Evolutionary conservation across 179 eudicot species (phyloP).

Genomic region (Nepenthes alata): DNA sequence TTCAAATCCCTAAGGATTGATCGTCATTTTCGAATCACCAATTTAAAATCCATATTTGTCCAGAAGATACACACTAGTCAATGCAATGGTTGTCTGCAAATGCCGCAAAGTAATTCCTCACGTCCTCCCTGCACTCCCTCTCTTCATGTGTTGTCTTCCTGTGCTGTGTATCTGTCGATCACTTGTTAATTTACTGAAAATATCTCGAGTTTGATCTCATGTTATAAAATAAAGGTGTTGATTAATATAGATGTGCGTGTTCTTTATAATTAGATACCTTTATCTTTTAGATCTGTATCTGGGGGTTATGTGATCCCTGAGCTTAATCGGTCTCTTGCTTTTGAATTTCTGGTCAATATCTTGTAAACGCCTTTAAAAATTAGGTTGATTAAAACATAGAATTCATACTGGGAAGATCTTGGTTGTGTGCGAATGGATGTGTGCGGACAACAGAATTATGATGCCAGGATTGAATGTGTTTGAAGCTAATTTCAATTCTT

Average conservation of each 20-base stretch:
- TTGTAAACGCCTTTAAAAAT: too few relatives aligned
- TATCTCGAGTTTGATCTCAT: background rate
- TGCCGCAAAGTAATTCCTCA: constrained; percentile 73
- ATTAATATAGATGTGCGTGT: too few relatives aligned
- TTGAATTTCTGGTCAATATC: background rate
- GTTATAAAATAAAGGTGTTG: too few relatives aligned
- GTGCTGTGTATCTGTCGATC: background rate
- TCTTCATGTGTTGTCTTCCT: background rate
- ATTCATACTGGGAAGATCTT: too few relatives aligned
- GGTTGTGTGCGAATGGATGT: too few relatives aligned
- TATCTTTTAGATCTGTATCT: constrained; percentile 4
- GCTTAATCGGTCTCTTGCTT: background rate
- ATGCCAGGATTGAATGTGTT: too few relatives aligned
- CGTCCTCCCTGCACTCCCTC: background rate
- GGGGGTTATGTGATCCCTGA: too few relatives aligned
- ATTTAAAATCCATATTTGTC: constrained; percentile 5
- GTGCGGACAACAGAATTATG: too few relatives aligned
- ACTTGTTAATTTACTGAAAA: background rate
- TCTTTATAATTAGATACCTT: background rate
- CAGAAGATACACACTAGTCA: constrained; percentile 9
- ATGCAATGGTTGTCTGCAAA: constrained; percentile 95
- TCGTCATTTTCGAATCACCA: background rate
- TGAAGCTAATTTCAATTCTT: too few relatives aligned
- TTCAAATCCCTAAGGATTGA: background rate
- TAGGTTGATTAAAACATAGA: too few relatives aligned